phyloP scores from a whole-genome alignment of 768 basidiomycete genomes.

The Macrocybe gigantea region DNA sequence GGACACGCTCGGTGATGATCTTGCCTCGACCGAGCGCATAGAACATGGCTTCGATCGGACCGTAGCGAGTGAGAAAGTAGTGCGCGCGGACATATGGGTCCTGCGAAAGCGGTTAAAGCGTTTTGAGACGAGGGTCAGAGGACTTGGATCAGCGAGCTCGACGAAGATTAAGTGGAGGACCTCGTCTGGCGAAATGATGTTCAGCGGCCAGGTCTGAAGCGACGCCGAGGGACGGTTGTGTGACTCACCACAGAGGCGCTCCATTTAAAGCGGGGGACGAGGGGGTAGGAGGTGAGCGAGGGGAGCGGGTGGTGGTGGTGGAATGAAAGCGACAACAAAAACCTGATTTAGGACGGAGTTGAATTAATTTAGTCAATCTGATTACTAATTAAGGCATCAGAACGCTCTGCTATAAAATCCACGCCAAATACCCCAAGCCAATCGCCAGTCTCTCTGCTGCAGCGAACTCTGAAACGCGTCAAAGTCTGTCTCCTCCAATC shows the following conservation, averaged over 20 bases:
- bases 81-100: constrained; percentile 73
- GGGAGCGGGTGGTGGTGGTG: constrained; percentile 15
- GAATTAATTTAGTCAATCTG: constrained; percentile 37
- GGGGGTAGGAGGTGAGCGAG: constrained; percentile 4
- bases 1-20: constrained; percentile 55
- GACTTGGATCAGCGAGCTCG: constrained; percentile 60
- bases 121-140: constrained; percentile 51
- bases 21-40: constrained; percentile 71
- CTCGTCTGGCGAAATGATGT: constrained; percentile 37
- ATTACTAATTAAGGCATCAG: constrained; percentile 21
- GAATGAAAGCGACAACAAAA: constrained; percentile 17
- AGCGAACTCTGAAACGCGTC: constrained; percentile 62
- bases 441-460: constrained; percentile 66
- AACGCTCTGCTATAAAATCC: constrained; percentile 34
- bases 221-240: background rate
- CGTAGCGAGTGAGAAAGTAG: constrained; percentile 74
- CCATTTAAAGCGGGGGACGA: constrained; percentile 31
- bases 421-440: constrained; percentile 66
- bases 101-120: constrained; percentile 58
- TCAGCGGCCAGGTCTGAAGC: constrained; percentile 1
- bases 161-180: constrained; percentile 70
- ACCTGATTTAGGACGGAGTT: constrained; percentile 37
- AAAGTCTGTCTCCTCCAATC: constrained; percentile 67
- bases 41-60: constrained; percentile 63
- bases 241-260: constrained; percentile 62